A percentile compares a stretch with the other conserved stretches of the same genome.
phyloP scores from a whole-genome alignment of 2,329 filamentous ascomycete species.

The Fusarium decemcellulare region DNA sequence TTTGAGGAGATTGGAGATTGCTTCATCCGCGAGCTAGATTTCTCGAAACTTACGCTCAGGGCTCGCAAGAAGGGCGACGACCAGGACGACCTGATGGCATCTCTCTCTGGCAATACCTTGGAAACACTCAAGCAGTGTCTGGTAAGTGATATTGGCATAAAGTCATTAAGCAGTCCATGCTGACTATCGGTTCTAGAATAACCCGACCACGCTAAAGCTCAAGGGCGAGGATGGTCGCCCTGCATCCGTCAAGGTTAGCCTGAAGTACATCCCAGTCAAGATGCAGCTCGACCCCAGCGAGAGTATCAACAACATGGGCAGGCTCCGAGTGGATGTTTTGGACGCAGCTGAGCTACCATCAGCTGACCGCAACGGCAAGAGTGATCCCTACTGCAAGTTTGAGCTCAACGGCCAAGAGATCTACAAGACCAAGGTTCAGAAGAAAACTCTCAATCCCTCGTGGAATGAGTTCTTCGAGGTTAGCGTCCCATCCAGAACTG shows the following conservation, averaged over 20 bases:
- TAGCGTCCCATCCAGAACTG: slow-evolving; percentile 85
- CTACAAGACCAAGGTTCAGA: slow-evolving; percentile 95
- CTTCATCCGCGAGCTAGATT: slow-evolving; percentile 96
- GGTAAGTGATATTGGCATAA: slow-evolving; percentile 63
- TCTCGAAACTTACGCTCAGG: slow-evolving; percentile 91
- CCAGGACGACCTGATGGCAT: slow-evolving; percentile 83
- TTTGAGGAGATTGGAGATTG: slow-evolving; percentile 97
- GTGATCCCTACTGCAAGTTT: slow-evolving; percentile 97
- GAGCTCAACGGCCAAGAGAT: slow-evolving; percentile 89
- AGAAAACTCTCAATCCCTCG: slow-evolving; percentile 93
- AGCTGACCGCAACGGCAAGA: slow-evolving; percentile 96
- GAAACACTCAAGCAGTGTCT: slow-evolving; percentile 90
- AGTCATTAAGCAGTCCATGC: not conserved
- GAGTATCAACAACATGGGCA: slow-evolving; percentile 99
- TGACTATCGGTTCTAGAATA: slow-evolving; percentile 73
- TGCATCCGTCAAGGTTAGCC: slow-evolving; percentile 86
- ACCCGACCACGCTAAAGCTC: slow-evolving; percentile 85
- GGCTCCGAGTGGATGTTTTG: slow-evolving; percentile 91
- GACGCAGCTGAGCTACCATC: slow-evolving; percentile 91
- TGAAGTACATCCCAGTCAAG: slow-evolving; percentile 94
- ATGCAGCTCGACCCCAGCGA: slow-evolving; percentile 96
- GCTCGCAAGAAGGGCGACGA: slow-evolving; percentile 85
- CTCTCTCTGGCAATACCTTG: slow-evolving; percentile 86
- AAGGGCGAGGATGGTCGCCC: slow-evolving; percentile 80
- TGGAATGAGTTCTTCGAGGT: slow-evolving; percentile 99